These are phyloP conservation scores for Xerocomus nothofagi DNA, from an alignment of 1,284 basidiomycete species.

Conservation along the genomic window DNA sequence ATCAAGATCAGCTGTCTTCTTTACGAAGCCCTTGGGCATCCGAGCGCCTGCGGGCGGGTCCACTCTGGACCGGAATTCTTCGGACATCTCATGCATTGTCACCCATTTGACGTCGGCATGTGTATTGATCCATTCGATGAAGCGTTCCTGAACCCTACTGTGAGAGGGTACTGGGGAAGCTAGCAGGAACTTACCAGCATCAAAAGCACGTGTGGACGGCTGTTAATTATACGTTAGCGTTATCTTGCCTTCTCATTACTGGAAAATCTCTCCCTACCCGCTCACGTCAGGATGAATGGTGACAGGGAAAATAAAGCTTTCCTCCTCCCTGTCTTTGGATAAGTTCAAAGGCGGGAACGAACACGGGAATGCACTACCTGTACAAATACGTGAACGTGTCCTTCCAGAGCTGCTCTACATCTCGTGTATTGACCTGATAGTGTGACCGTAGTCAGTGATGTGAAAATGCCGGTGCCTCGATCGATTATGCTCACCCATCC, in stretches of 20 bases:
- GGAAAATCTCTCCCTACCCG: slow-evolving; percentile 44
- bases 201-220: slow-evolving; percentile 59
- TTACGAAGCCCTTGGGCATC: slow-evolving; percentile 46
- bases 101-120: slow-evolving; percentile 75
- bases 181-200: slow-evolving; percentile 55
- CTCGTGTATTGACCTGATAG: slow-evolving; percentile 60
- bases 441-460: neutral
- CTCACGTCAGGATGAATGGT: slow-evolving; percentile 82
- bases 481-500: slow-evolving; percentile 53
- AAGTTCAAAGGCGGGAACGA: slow-evolving; percentile 1
- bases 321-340: slow-evolving; percentile 51
- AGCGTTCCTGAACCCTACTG: slow-evolving; percentile 53
- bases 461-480: slow-evolving; percentile 40
- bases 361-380: slow-evolving; percentile 36
- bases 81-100: slow-evolving; percentile 66
- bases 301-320: slow-evolving; percentile 74
- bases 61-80: slow-evolving; percentile 49
- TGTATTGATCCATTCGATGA: slow-evolving; percentile 77
- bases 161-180: neutral
- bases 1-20: neutral
- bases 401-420: slow-evolving; percentile 77
- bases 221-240: slow-evolving; percentile 16
- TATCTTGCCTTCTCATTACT: neutral
- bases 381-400: slow-evolving; percentile 74
- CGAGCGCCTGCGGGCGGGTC: slow-evolving; percentile 37